These are phyloP conservation scores for Quercus phellos DNA, from an alignment of 331 rosid genomes.

Conservation along the genomic window DNA sequence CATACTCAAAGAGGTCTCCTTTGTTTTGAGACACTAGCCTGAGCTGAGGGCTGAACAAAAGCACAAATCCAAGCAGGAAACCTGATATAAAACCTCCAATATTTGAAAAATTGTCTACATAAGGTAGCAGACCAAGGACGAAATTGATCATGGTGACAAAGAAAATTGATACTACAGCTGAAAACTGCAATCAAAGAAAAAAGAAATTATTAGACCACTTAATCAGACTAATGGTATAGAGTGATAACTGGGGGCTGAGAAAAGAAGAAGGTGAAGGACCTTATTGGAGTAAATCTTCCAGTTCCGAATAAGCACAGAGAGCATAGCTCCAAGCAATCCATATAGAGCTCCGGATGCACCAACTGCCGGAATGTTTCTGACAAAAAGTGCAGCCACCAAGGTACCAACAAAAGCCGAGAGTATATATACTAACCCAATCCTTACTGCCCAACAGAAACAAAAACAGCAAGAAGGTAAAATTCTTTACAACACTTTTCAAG, in stretches of 20 bases:
- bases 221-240: slow-evolving; percentile 3
- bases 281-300: slow-evolving; percentile 62
- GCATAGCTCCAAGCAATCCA: slow-evolving; percentile 83
- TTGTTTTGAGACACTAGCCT: slow-evolving; percentile 43
- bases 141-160: slow-evolving; percentile 55
- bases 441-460: slow-evolving; percentile 44
- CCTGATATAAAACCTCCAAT: slow-evolving; percentile 80
- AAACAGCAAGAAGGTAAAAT: slow-evolving; percentile 9
- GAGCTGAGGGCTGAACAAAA: slow-evolving; percentile 49
- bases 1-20: slow-evolving; percentile 43
- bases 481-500: background rate
- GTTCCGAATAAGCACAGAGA: slow-evolving; percentile 60
- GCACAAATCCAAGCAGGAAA: slow-evolving; percentile 69
- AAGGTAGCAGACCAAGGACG: slow-evolving; percentile 73
- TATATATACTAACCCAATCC: slow-evolving; percentile 67
- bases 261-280: slow-evolving; percentile 35
- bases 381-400: slow-evolving; percentile 82
- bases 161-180: slow-evolving; percentile 54
- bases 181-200: slow-evolving; percentile 42
- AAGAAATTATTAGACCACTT: slow-evolving; percentile 6
- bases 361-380: slow-evolving; percentile 53
- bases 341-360: slow-evolving; percentile 77
- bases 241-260: background rate
- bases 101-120: slow-evolving; percentile 69
- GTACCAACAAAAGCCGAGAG: slow-evolving; percentile 72